Evolutionary conservation across 371 early-diverging fungal genomes (phyloP), one percentile per base, ranked within the genome.

Genomic region (Mortierella sp.): DNA sequence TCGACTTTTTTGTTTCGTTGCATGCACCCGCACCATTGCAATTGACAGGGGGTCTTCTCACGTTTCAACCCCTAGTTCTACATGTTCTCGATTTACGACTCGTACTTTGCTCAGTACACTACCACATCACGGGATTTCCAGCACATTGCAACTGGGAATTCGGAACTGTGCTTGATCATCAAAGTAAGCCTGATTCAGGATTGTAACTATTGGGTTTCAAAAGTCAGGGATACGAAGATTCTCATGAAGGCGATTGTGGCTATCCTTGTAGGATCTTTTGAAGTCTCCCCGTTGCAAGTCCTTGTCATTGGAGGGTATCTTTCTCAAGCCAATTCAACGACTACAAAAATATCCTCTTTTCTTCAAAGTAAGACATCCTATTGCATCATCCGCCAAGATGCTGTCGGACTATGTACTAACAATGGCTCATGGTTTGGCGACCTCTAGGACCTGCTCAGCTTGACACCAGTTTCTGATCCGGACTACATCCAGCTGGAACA

Each of bases 291-390:
- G 61, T 9, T 76, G 76, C 52, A 76, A 69, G 28, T 65, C 54
- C 5, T 12, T 76, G 52, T 61, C 76, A 13, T 21, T 76, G 39
- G 76, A 76, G n/a, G 76, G 76, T 5, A 64, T 76, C 4, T 69
- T 76, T 30, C 47, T 76, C 12, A 76, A 76, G 41, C 76, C 76
- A 4, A 76, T 76, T 18, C 76, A 76, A 23, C 42, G 76, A 5
- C 62, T 76, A 14, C 76, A 76, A 57, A 76, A 76, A 34, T 76
- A 76, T 30, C 76, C 69, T 6, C 62, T 76, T 34, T 76, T 76
- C 31, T 76, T 76, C 70, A 76, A 76, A 62, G 76, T 69, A 53
- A 49, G 46, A n/a, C 19, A 6, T 10, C 14, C 39, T 9, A 14
- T 39, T 39, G 39, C 39, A 39, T 39, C 9, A 7, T 39, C n/a